Evolutionary conservation across 129 eudicot species (phyloP).

Genomic region (Artemisia tridentata): DNA sequence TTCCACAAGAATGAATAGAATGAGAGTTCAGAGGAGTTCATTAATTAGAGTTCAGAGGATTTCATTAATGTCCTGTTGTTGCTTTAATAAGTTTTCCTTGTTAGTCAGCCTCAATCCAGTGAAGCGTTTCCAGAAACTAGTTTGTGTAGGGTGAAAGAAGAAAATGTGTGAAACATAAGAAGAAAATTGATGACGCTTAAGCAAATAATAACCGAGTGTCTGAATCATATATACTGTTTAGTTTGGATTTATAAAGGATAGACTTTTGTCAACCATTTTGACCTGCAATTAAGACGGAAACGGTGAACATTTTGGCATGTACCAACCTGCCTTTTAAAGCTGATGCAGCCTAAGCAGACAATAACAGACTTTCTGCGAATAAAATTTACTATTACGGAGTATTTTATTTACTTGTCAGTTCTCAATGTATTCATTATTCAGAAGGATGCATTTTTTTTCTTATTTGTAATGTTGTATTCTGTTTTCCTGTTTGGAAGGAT

Average conservation of each 20-base stretch:
- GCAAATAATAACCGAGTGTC: too few relatives aligned
- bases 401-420: not conserved
- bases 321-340: too few relatives aligned
- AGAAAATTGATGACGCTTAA: too few relatives aligned
- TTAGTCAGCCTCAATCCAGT: not conserved
- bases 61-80: not conserved
- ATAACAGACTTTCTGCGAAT: too few relatives aligned
- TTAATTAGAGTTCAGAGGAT: not conserved
- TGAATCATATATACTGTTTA: too few relatives aligned
- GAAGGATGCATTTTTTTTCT: conserved; percentile 14
- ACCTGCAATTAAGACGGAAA: too few relatives aligned
- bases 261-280: too few relatives aligned
- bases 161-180: not conserved
- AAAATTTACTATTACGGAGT: too few relatives aligned
- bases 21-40: not conserved
- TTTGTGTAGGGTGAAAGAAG: not conserved
- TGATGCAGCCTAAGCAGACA: too few relatives aligned
- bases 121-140: not conserved
- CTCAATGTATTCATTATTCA: not conserved
- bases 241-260: too few relatives aligned
- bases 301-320: too few relatives aligned
- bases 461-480: conserved; percentile 34
- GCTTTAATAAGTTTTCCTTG: not conserved
- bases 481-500: conserved; percentile 79
- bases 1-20: not conserved